phyloP scores from a whole-genome alignment of 331 rosid genomes.

The Dryas integrifolia region DNA sequence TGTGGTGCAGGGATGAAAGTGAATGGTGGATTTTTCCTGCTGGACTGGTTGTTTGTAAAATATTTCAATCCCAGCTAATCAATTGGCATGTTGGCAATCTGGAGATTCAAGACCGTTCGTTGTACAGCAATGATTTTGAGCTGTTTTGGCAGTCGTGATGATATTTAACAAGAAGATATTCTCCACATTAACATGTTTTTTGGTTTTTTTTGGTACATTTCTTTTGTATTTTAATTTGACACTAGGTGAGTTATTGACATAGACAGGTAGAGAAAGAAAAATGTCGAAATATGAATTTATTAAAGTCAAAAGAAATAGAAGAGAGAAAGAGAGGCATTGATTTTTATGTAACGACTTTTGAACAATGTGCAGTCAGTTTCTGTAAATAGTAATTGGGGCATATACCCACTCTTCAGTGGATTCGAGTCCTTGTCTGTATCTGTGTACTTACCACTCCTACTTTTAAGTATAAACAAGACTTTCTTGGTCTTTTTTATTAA shows the following conservation, averaged over 20 bases:
- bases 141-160: constrained; percentile 88
- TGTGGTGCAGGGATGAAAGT: constrained; percentile 83
- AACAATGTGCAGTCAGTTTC: constrained; percentile 10
- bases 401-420: constrained; percentile 10
- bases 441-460: background rate
- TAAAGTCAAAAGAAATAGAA: constrained; percentile 29
- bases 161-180: constrained; percentile 34
- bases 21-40: constrained; percentile 99
- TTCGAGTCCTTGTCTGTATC: background rate
- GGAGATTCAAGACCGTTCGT: constrained; percentile 94
- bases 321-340: constrained; percentile 16
- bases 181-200: constrained; percentile 40
- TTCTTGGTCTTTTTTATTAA: background rate
- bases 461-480: background rate
- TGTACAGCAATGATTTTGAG: constrained; percentile 78
- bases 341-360: constrained; percentile 19
- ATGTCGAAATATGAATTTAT: constrained; percentile 27
- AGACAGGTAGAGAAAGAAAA: constrained; percentile 40
- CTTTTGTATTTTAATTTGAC: constrained; percentile 31
- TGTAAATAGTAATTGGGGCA: constrained; percentile 21
- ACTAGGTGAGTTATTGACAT: constrained; percentile 60
- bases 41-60: constrained; percentile 75
- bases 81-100: constrained; percentile 89
- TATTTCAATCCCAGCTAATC: constrained; percentile 81
- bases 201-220: constrained; percentile 14